Base-by-base conservation (phyloP, 2,329 filamentous ascomycete genomes). In the Teratosphaeria nubilosa region DNA sequence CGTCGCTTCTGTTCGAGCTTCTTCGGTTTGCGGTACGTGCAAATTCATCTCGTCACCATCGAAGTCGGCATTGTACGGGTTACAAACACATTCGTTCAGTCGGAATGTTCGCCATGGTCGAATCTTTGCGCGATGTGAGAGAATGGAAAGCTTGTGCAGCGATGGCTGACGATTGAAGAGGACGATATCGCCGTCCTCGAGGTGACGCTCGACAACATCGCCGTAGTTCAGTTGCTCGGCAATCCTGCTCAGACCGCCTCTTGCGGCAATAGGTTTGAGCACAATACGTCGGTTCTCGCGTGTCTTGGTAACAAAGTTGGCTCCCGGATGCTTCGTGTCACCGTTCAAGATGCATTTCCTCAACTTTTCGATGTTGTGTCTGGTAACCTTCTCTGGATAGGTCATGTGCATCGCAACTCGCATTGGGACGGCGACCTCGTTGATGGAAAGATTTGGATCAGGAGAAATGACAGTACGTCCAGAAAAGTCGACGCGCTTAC, bases 1-100 rank as follows among this genome's bases (percentile, higher is more conserved):
- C 68, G 95, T 95, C 0, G 94, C 94, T 74, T 99, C 94, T 2
- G 92, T 90, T 58, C 94, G 84, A 11, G 94, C 92, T 74, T 99
- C 94, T 76, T 99, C 94, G 0, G 94, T 97, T 71, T 99, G 94
- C 1, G 94, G 94, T 16, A 99, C 91, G 74, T 99, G 94, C 53
- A 99, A 76, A 67, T 99, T 99, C 94, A 99, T 99, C 74, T 99
- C 94, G 67, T 99, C 94, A 60, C 94, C 94, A 68, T 99, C 94
- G 66, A 99, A 99, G 82, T 99, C 94, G 58, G 94, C 94, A 67
- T 99, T 99, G 79, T 99, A 99, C 3, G 94, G 94, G 61, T 88
- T 91, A 75, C 94, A 99, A 1, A 96, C 94, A 82, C 94, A 99
- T 72, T 99, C 94, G 71, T 99, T 99, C 20, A 99, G 80, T 57